Conservation (phyloP, 2,329 filamentous ascomycete genomes). For the Beauveria caledonica region DNA sequence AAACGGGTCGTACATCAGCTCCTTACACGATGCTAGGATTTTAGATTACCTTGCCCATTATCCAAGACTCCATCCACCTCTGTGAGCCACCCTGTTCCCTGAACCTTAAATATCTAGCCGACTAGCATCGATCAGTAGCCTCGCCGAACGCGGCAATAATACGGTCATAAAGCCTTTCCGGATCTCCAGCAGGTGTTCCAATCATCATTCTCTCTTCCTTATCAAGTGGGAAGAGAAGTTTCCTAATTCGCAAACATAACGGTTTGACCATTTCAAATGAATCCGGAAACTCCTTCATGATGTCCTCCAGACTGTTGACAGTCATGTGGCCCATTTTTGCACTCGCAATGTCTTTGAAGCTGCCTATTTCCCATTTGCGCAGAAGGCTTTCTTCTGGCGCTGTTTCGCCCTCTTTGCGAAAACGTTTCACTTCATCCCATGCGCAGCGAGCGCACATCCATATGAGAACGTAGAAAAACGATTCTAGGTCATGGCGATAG, state of each 20-base stretch:
- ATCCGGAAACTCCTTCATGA: conserved; percentile 13
- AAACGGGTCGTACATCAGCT: no score
- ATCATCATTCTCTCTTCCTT: conserved; percentile 4
- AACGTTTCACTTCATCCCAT: background rate
- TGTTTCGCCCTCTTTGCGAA: no score
- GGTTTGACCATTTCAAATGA: conserved; percentile 14
- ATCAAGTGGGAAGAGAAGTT: conserved; percentile 10
- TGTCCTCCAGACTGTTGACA: no score
- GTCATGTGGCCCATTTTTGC: no score
- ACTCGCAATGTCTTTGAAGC: no score
- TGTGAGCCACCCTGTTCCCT: no score
- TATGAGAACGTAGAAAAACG: background rate
- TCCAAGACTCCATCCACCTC: no score
- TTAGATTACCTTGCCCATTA: no score
- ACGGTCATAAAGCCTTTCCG: conserved; percentile 12
- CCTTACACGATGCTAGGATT: no score
- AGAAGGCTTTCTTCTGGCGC: no score
- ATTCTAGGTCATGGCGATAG: background rate
- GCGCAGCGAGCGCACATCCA: background rate
- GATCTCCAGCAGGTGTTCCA: conserved; percentile 13
- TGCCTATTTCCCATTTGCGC: no score
- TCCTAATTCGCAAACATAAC: conserved; percentile 13
- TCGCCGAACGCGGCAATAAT: conserved; percentile 14
- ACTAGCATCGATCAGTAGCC: background rate
- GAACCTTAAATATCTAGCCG: no score